These are phyloP conservation scores for Tricholoma flavovirens DNA, from an alignment of 768 basidiomycete species.

Conservation along the genomic window DNA sequence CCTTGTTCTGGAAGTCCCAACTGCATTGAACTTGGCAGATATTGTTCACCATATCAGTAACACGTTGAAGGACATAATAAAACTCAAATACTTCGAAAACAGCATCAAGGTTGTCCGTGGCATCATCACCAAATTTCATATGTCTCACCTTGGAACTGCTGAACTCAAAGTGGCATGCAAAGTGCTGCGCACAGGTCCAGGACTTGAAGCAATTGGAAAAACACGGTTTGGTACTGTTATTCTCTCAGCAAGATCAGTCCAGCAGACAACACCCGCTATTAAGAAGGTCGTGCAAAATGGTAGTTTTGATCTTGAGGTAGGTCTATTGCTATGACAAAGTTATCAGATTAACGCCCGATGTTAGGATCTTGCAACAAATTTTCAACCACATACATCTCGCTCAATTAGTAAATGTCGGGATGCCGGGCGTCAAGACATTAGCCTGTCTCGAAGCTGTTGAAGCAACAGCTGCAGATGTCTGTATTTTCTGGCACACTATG, in stretches of 20 bases:
- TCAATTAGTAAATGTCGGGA: neutral
- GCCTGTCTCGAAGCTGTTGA: slow-evolving; percentile 24
- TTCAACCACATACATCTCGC: neutral
- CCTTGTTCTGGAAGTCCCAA: slow-evolving; percentile 9
- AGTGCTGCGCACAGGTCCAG: neutral
- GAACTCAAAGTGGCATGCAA: slow-evolving; percentile 1
- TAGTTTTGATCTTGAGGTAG: too few species aligned
- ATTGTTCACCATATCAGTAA: slow-evolving; percentile 21
- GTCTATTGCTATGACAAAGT: slow-evolving; percentile 5
- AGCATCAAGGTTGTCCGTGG: neutral
- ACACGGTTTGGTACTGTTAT: neutral
- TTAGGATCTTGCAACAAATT: slow-evolving; percentile 1
- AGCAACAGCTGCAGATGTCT: slow-evolving; percentile 20
- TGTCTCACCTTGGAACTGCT: neutral
- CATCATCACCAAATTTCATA: slow-evolving; percentile 1
- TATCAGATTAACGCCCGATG: neutral
- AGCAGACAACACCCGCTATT: neutral
- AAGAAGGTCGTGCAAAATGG: too few species aligned
- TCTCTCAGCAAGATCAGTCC: neutral
- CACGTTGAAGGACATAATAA: slow-evolving; percentile 20
- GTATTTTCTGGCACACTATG: slow-evolving; percentile 19
- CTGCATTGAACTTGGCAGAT: slow-evolving; percentile 3
- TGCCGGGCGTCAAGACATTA: slow-evolving; percentile 16
- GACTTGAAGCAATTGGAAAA: neutral
- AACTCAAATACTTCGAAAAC: slow-evolving; percentile 16